Base-by-base conservation (phyloP, 129 eudicot species). In the Kitagawia praeruptora region DNA sequence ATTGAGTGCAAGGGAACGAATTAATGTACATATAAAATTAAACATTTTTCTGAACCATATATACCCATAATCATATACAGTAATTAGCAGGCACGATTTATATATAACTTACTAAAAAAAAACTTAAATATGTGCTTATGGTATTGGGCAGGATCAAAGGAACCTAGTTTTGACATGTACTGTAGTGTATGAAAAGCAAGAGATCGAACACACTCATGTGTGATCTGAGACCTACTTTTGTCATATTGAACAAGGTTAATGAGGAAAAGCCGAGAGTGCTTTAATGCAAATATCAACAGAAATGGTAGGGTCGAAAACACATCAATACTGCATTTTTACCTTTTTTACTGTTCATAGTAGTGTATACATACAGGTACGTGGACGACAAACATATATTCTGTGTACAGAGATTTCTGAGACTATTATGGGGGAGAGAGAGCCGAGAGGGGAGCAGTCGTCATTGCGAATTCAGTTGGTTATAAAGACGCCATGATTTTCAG, bases 401-500 rank as follows among this genome's bases (percentile, higher is more conserved):
- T 70, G 75, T 8, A 70, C 75, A 70, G 49, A 41, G 76, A 72
- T 3, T 21, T 18, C 61, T 18, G 4, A 56, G 7, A 47, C 7
- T 2, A 56, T 23, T 15, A 5, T 2, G 75, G 14, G 51, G 31
- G 76, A 41, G 75, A 39, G 74, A 70, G 75, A 31, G 21, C 37
- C 37, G 37, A 69, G n/a, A 69, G 5, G 19, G 47, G 21, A 5
- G 31, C 34, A 39, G 76, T n/a, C 37, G 42, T 10, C n/a, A n/a
- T n/a, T 73, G 54, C 51, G n/a, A 41, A n/a, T 38, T 40, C 31
- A 8, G 21, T 41, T 42, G 34, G 18, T 8, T 23, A 73, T 44
- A 73, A 73, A 73, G 34, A 73, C 53, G 37, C 53, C 76, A 73
- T 73, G 76, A 8, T 87, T 89, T 89, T 89, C 90, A 87, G 93